Conservation (phyloP, 2,329 filamentous ascomycete genomes). For the Cytospora paraplurivora region DNA sequence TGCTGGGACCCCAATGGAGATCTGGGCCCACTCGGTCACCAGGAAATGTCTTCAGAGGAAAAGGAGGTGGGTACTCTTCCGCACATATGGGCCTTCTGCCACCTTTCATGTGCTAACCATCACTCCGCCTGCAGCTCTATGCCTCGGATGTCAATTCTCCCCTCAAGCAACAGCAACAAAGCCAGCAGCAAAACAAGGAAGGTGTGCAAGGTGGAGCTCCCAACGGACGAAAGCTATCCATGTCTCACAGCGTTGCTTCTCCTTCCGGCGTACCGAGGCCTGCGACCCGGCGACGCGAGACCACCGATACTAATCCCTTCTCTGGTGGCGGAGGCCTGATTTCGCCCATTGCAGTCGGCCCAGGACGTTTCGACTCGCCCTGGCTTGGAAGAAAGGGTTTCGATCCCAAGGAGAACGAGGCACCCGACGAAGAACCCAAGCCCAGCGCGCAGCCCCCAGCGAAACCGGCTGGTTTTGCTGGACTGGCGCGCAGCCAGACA, state of each 20-base stretch:
- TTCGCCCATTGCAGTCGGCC: constrained; percentile 58
- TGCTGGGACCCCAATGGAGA: constrained; percentile 83
- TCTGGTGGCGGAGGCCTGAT: constrained; percentile 50
- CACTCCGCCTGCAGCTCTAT: constrained; percentile 64
- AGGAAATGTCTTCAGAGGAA: constrained; percentile 67
- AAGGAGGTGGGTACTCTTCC: constrained; percentile 52
- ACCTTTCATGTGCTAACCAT: constrained; percentile 33
- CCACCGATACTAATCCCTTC: constrained; percentile 68
- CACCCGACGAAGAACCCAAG: constrained; percentile 50
- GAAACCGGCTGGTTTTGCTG: constrained; percentile 46
- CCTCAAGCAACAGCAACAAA: constrained; percentile 67
- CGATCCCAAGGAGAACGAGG: constrained; percentile 58
- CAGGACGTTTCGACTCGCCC: constrained; percentile 63
- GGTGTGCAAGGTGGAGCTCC: constrained; percentile 57
- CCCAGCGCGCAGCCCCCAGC: constrained; percentile 34
- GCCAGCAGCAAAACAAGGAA: constrained; percentile 62
- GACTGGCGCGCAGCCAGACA: constrained; percentile 58
- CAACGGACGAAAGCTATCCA: constrained; percentile 77
- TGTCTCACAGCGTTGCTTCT: constrained; percentile 76
- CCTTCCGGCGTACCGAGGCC: constrained; percentile 73
- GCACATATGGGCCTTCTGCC: constrained; percentile 20
- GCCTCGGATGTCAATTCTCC: constrained; percentile 88
- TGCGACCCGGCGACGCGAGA: constrained; percentile 79
- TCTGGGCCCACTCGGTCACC: constrained; percentile 70
- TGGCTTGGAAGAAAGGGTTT: constrained; percentile 57